These are phyloP conservation scores for Trichothecium sympodiale DNA, from an alignment of 2,329 filamentous ascomycete species.

Conservation along the genomic window DNA sequence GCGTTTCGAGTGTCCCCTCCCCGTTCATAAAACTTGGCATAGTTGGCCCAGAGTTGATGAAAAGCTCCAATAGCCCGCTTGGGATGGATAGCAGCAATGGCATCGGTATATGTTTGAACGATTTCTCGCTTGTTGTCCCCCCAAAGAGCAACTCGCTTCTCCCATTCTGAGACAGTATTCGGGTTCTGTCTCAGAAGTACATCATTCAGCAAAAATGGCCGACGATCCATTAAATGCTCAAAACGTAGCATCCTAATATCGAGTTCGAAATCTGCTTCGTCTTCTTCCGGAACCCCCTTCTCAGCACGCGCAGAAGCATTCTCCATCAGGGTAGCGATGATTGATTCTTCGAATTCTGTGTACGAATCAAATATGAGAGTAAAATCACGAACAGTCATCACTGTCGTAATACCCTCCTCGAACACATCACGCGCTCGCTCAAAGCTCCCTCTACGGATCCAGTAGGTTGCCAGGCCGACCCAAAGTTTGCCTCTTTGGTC, in stretches of 20 bases:
- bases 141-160: slow-evolving; percentile 93
- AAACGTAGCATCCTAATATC: slow-evolving; percentile 97
- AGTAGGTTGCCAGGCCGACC: slow-evolving; percentile 91
- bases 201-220: slow-evolving; percentile 93
- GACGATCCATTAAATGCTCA: slow-evolving; percentile 93
- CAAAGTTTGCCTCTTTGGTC: slow-evolving; percentile 93
- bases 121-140: slow-evolving; percentile 85
- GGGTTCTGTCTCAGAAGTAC: slow-evolving; percentile 92
- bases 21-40: slow-evolving; percentile 92
- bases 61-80: slow-evolving; percentile 92
- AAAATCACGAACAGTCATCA: slow-evolving; percentile 98
- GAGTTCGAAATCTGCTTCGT: slow-evolving; percentile 75
- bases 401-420: slow-evolving; percentile 91
- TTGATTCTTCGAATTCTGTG: slow-evolving; percentile 90
- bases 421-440: slow-evolving; percentile 88
- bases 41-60: slow-evolving; percentile 91
- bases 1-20: slow-evolving; percentile 77
- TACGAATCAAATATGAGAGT: slow-evolving; percentile 95
- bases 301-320: slow-evolving; percentile 70
- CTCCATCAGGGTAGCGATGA: slow-evolving; percentile 87
- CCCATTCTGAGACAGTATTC: slow-evolving; percentile 93
- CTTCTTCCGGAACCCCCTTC: slow-evolving; percentile 65
- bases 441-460: slow-evolving; percentile 87
- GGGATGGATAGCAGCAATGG: slow-evolving; percentile 83
- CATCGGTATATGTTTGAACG: slow-evolving; percentile 88